Percentiles rank a stretch among this genome's conserved stretches.
Evolutionary conservation across 1,284 basidiomycete genomes (phyloP).

Genomic region (Leccinum glutinopallens): DNA sequence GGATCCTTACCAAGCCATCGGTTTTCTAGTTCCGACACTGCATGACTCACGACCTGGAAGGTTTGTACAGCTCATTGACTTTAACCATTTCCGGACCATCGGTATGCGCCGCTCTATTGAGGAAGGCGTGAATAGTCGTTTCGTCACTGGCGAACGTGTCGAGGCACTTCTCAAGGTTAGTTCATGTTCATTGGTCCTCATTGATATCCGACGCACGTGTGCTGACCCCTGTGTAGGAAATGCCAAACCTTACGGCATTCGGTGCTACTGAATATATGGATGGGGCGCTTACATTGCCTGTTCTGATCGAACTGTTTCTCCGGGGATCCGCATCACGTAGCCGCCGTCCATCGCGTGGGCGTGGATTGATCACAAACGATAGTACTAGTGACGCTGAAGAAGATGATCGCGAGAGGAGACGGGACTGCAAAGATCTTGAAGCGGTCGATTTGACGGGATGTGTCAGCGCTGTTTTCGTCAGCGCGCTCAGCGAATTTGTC

Average conservation of each 20-base stretch:
- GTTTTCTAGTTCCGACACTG: conserved; percentile 62
- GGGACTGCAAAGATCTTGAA: conserved; percentile 81
- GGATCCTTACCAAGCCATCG: conserved; percentile 7
- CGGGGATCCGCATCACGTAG: conserved; percentile 72
- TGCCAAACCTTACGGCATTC: conserved; percentile 79
- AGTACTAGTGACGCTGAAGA: conserved; percentile 54
- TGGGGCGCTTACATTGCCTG: conserved; percentile 78
- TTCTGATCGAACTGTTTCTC: conserved; percentile 85
- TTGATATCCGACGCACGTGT: conserved; percentile 14
- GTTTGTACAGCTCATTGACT: conserved; percentile 79
- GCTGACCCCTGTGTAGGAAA: conserved; percentile 57
- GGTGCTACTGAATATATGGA: conserved; percentile 98
- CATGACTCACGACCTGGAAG: conserved; percentile 75
- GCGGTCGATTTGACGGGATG: conserved; percentile 95
- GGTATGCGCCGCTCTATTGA: conserved; percentile 92
- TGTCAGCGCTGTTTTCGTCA: conserved; percentile 86
- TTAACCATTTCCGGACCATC: conserved; percentile 93
- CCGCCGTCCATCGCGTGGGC: conserved; percentile 68
- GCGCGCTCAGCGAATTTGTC: conserved; percentile 84
- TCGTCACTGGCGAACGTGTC: conserved; percentile 89
- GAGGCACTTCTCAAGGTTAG: conserved; percentile 78
- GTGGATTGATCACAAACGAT: conserved; percentile 50
- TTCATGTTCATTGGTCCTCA: not conserved
- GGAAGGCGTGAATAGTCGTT: conserved; percentile 87
- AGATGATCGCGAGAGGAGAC: conserved; percentile 71